phyloP scores from a whole-genome alignment of 495 filamentous ascomycete species.

The Lepraria neglecta region DNA sequence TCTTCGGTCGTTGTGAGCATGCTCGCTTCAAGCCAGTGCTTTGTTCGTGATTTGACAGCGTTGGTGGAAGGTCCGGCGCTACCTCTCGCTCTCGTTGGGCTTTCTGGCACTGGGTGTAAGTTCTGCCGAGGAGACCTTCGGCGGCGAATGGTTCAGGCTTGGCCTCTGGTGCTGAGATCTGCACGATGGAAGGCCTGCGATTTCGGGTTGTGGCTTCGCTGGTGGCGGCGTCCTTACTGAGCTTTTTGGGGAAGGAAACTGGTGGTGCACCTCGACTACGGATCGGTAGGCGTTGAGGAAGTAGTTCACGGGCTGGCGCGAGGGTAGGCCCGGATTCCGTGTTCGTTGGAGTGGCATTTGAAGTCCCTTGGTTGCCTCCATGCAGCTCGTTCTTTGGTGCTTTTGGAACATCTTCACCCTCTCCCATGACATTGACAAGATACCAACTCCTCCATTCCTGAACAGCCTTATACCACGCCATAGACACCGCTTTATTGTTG shows the following conservation, averaged over 20 bases:
- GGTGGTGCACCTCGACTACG: slow-evolving; percentile 44
- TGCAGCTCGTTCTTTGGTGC: neutral
- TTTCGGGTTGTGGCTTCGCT: slow-evolving; percentile 19
- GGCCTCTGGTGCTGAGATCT: slow-evolving; percentile 22
- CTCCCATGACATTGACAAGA: slow-evolving; percentile 60
- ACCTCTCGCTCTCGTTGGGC: slow-evolving; percentile 49
- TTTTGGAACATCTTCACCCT: slow-evolving; percentile 37
- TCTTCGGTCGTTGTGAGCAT: slow-evolving; percentile 34
- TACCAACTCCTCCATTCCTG: slow-evolving; percentile 89
- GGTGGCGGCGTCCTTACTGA: slow-evolving; percentile 33
- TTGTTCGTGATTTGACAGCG: neutral
- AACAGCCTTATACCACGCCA: slow-evolving; percentile 60
- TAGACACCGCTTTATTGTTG: slow-evolving; percentile 59
- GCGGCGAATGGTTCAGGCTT: slow-evolving; percentile 49
- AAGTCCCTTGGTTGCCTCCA: slow-evolving; percentile 14
- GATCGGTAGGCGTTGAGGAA: slow-evolving; percentile 34
- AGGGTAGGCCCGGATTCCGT: slow-evolving; percentile 31
- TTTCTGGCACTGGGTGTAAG: slow-evolving; percentile 55
- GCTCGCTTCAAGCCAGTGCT: slow-evolving; percentile 26
- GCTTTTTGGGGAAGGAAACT: slow-evolving; percentile 37
- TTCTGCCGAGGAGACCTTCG: slow-evolving; percentile 54
- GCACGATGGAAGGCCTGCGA: slow-evolving; percentile 23
- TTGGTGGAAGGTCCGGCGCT: slow-evolving; percentile 22
- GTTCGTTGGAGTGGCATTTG: slow-evolving; percentile 26
- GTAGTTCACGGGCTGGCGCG: slow-evolving; percentile 50